Percentiles rank a stretch among this genome's conserved stretches.
These are phyloP conservation scores for Hyphodiscus sp. DNA, from an alignment of 2,329 filamentous ascomycete species.

Conservation along the genomic window DNA sequence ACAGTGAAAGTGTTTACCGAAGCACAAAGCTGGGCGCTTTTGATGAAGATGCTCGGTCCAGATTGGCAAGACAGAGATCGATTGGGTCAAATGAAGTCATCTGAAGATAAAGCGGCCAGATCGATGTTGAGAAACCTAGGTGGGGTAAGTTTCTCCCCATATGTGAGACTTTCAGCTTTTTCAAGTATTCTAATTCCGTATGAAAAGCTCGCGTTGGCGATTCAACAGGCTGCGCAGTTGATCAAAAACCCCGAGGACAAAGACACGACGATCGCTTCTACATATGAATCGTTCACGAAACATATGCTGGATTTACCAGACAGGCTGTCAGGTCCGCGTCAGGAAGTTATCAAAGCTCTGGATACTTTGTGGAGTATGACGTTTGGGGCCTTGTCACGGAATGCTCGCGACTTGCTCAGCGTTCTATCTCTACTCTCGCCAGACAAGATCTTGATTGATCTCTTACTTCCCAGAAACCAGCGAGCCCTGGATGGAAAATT, in stretches of 20 bases:
- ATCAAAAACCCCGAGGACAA: conserved; percentile 9
- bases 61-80: conserved; percentile 14
- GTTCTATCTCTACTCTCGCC: conserved; percentile 16
- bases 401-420: conserved; percentile 12
- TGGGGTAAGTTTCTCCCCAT: conserved; percentile 4
- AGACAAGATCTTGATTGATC: conserved; percentile 16
- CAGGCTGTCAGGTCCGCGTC: conserved; percentile 4
- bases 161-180: neutral
- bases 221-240: conserved; percentile 12
- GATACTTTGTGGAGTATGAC: conserved; percentile 18
- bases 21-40: conserved; percentile 15
- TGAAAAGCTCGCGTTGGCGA: conserved; percentile 15
- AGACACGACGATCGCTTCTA: conserved; percentile 7
- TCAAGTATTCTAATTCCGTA: neutral
- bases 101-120: conserved; percentile 13
- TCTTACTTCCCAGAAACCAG: conserved; percentile 18
- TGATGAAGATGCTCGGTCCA: conserved; percentile 17
- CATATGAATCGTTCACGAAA: conserved; percentile 12
- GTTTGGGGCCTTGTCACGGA: conserved; percentile 7
- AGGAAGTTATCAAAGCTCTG: conserved; percentile 5
- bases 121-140: conserved; percentile 9
- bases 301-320: conserved; percentile 7
- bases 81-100: conserved; percentile 5
- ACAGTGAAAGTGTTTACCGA: conserved; percentile 18
- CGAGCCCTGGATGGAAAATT: conserved; percentile 14